These are phyloP conservation scores for Linum tenue DNA, from an alignment of 345 rosid species.

Conservation along the genomic window DNA sequence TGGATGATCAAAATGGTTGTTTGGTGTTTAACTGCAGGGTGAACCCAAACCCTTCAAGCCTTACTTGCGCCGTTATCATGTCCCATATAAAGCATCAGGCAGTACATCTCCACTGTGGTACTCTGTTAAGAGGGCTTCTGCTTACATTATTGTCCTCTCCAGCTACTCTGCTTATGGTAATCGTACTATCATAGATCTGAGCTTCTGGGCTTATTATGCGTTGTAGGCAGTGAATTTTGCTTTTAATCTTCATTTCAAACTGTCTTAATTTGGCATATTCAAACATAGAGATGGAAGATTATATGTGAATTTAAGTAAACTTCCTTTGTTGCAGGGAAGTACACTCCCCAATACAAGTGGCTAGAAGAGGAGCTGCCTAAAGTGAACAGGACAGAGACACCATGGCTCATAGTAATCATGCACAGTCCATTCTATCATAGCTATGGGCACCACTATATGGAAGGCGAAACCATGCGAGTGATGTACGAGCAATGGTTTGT, in stretches of 20 bases:
- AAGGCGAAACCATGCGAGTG: conserved; percentile 89
- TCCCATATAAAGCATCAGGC: conserved; percentile 46
- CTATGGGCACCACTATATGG: conserved; percentile 66
- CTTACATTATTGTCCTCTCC: conserved; percentile 70
- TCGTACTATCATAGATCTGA: background rate
- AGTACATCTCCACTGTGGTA: conserved; percentile 79
- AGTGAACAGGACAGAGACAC: conserved; percentile 69
- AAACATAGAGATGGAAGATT: background rate
- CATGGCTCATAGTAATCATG: conserved; percentile 78
- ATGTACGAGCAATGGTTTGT: conserved; percentile 70
- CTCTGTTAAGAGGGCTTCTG: conserved; percentile 80
- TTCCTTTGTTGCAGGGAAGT: conserved; percentile 28
- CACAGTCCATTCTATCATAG: conserved; percentile 65
- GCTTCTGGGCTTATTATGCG: no score
- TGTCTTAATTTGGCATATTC: no score
- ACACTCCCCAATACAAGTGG: conserved; percentile 83
- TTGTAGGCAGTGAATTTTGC: no score
- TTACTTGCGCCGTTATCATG: conserved; percentile 41
- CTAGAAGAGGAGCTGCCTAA: conserved; percentile 45
- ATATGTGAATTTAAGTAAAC: background rate
- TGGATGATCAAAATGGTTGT: background rate
- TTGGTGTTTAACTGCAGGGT: conserved; percentile 33
- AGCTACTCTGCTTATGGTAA: conserved; percentile 76
- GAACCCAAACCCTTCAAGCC: conserved; percentile 72
- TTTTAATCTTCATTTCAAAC: background rate